Evolutionary conservation across 345 rosid species (phyloP).

Genomic region (Euphorbia lathyris): DNA sequence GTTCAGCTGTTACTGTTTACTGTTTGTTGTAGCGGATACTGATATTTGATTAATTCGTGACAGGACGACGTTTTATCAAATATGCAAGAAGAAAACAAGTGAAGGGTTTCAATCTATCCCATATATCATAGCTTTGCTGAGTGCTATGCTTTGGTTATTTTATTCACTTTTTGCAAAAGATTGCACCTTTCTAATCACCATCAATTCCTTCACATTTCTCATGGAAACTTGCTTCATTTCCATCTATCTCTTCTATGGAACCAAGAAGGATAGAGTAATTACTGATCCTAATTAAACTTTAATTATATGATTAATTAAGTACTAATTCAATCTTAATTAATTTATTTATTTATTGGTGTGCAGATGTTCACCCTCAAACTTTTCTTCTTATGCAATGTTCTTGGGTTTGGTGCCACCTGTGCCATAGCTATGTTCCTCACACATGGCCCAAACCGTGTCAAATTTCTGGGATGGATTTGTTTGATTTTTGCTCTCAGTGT

Average conservation of each 20-base stretch:
- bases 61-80: slow-evolving; percentile 27
- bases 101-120: slow-evolving; percentile 32
- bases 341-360: background rate
- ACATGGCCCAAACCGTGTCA: slow-evolving; percentile 36
- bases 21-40: background rate
- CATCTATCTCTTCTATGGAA: slow-evolving; percentile 20
- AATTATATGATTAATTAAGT: background rate
- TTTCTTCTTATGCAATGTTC: slow-evolving; percentile 41
- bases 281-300: background rate
- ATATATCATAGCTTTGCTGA: slow-evolving; percentile 25
- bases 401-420: slow-evolving; percentile 58
- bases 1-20: too few relatives aligned
- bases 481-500: slow-evolving; percentile 65
- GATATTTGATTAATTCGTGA: background rate
- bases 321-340: background rate
- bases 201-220: slow-evolving; percentile 22
- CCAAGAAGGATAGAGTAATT: slow-evolving; percentile 18
- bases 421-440: slow-evolving; percentile 40
- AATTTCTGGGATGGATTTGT: slow-evolving; percentile 72
- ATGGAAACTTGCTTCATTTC: slow-evolving; percentile 22
- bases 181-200: slow-evolving; percentile 26
- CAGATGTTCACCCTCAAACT: slow-evolving; percentile 57
- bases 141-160: slow-evolving; percentile 31
- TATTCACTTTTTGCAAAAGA: slow-evolving; percentile 21
- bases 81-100: slow-evolving; percentile 31